Conservation (phyloP, 306 rosid genomes). For the Vigna angularis region DNA sequence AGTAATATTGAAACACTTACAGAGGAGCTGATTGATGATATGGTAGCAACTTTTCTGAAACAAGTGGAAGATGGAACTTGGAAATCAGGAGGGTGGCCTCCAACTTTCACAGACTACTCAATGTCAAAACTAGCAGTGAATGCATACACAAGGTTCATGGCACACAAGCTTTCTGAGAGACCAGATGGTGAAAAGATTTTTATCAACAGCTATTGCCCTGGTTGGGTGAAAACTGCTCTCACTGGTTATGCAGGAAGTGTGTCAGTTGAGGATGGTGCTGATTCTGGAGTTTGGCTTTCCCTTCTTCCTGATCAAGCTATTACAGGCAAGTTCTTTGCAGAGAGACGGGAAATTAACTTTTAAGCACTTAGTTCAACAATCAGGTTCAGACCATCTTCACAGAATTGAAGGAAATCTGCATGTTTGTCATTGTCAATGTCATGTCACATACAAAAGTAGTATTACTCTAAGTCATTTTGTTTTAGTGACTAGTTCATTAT, state of each 20-base stretch:
- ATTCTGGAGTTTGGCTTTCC: constrained; percentile 92
- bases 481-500: constrained; percentile 14
- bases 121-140: constrained; percentile 87
- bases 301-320: constrained; percentile 82
- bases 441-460: constrained; percentile 1
- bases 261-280: constrained; percentile 86
- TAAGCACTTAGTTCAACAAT: constrained; percentile 34
- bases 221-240: constrained; percentile 94
- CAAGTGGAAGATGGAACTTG: constrained; percentile 86
- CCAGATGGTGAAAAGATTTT: constrained; percentile 73
- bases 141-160: constrained; percentile 77
- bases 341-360: constrained; percentile 81
- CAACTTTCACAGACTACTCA: constrained; percentile 75
- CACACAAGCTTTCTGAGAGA: constrained; percentile 58
- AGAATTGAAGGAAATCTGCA: background rate
- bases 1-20: constrained; percentile 57
- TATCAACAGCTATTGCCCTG: constrained; percentile 87
- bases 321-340: constrained; percentile 80
- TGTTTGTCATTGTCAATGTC: background rate
- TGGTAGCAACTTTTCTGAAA: constrained; percentile 59
- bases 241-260: constrained; percentile 88
- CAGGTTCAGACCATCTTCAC: background rate
- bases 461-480: constrained; percentile 5
- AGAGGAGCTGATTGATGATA: constrained; percentile 67
- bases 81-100: constrained; percentile 88